phyloP scores from a whole-genome alignment of 2,329 filamentous ascomycete species.

The Plenodomus tracheiphilus region DNA sequence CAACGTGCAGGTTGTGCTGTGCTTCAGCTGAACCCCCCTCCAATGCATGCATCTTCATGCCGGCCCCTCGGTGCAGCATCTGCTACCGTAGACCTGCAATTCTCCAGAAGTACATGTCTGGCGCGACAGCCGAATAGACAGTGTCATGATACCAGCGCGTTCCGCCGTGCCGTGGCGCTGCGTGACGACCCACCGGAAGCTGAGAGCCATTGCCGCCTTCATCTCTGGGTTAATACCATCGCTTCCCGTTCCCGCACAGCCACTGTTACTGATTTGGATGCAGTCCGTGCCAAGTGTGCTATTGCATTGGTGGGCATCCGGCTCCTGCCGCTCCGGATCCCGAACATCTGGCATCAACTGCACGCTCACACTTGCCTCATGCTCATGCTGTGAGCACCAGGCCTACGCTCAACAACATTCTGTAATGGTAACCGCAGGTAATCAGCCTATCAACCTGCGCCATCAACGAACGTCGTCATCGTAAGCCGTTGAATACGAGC shows the following conservation, averaged over 20 bases:
- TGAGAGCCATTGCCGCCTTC: background rate
- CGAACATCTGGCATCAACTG: slow-evolving; percentile 5
- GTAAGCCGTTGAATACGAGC: slow-evolving; percentile 1
- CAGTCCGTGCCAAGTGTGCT: slow-evolving; percentile 1
- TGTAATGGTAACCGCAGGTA: no score
- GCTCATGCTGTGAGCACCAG: background rate
- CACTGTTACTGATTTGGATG: background rate
- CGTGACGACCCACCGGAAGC: background rate
- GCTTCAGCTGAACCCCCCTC: background rate
- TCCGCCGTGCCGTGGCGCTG: no score
- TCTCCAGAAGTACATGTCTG: background rate
- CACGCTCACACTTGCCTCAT: background rate
- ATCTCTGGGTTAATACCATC: background rate
- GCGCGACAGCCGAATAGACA: no score
- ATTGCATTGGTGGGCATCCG: slow-evolving; percentile 8
- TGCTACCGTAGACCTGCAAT: no score
- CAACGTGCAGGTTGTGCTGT: background rate
- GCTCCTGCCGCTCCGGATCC: slow-evolving; percentile 21
- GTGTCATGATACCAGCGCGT: no score
- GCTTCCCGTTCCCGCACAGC: background rate
- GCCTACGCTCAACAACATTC: background rate
- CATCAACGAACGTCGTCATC: slow-evolving; percentile 1
- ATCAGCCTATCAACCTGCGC: background rate
- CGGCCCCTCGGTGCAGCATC: no score
- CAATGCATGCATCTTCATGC: background rate